Evolutionary conservation across 1,284 basidiomycete genomes (phyloP), one percentile per base, ranked within the genome.

Genomic region (Rhodotorula sp.): DNA sequence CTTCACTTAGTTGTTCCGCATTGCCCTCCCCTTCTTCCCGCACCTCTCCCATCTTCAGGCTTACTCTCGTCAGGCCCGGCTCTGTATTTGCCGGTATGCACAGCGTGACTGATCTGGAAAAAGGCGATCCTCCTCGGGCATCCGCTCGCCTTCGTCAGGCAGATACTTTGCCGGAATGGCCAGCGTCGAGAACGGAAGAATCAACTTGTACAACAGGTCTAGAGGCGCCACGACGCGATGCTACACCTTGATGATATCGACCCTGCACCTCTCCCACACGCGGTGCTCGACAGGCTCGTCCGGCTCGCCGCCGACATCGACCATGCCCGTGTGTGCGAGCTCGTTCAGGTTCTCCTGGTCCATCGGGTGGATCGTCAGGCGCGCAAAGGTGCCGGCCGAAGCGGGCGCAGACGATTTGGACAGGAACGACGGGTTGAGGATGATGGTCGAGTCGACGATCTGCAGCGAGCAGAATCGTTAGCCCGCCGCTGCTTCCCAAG

Each of bases 341-440:
- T 77, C 71, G 57, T 72, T 48, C 19, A 80, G 61, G n/a, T 73
- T 73, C 16, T 64, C 70, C 54, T 72, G 68, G 52, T 75, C 71
- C 53, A 77, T 72, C n/a, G 78, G 77, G 42, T 79, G 76, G 49
- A 80, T 77, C 27, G 77, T 77, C 17, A 80, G 64, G 23, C 77
- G 68, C 19, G 78, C 78, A 42, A 76, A 80, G 13, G 79, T 79
- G 2, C 80, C 80, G 1, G 85, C 86, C 65, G 54, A 57, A 8
- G 66, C 66, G 17, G 61, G 60, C 41, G 61, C 60, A 87, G 89
- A 44, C 82, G 85, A 45, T 78, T 88, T 89, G 27, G 84, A 84
- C 64, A 90, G 78, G 79, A 85, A 88, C 0, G 88, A 89, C 7
- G 92, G 90, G 77, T 93, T 93, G 69, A 93, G 80, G 12, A 87